Percentiles rank a stretch among this genome's conserved stretches.
Conservation (phyloP, 2,329 filamentous ascomycete genomes). For the Aspergillus aculeatinus region DNA sequence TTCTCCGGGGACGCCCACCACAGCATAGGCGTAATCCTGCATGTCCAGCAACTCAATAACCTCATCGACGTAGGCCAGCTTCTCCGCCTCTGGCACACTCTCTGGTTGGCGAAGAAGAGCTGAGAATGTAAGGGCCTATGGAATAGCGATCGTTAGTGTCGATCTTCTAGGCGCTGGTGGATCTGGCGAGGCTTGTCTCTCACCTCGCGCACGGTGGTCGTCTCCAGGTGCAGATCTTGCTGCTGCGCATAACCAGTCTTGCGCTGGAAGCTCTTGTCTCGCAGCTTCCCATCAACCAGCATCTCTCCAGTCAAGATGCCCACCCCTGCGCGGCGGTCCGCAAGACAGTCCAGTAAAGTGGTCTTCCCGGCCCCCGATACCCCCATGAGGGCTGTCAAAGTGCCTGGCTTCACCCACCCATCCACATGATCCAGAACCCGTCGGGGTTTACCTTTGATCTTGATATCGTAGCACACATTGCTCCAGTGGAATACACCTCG, state of each 20-base stretch:
- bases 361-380: no score
- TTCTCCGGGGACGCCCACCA: constrained; percentile 82
- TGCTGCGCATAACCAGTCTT: constrained; percentile 67
- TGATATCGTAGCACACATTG: no score
- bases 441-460: no score
- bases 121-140: constrained; percentile 73
- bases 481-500: no score
- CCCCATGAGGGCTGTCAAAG: no score
- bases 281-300: constrained; percentile 59
- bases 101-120: constrained; percentile 78
- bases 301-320: constrained; percentile 44
- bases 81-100: constrained; percentile 66
- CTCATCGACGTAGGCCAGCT: constrained; percentile 72
- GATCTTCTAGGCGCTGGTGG: no score
- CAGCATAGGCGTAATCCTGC: constrained; percentile 79
- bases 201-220: constrained; percentile 70
- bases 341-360: no score
- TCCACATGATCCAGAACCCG: no score
- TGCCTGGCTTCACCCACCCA: no score
- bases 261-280: constrained; percentile 53
- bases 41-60: constrained; percentile 79
- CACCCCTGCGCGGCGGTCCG: no score
- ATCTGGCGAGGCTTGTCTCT: no score
- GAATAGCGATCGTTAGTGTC: neutral
- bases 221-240: constrained; percentile 74